Conservation (phyloP, 2,329 filamentous ascomycete species). For the Cercospora brassicicola region DNA sequence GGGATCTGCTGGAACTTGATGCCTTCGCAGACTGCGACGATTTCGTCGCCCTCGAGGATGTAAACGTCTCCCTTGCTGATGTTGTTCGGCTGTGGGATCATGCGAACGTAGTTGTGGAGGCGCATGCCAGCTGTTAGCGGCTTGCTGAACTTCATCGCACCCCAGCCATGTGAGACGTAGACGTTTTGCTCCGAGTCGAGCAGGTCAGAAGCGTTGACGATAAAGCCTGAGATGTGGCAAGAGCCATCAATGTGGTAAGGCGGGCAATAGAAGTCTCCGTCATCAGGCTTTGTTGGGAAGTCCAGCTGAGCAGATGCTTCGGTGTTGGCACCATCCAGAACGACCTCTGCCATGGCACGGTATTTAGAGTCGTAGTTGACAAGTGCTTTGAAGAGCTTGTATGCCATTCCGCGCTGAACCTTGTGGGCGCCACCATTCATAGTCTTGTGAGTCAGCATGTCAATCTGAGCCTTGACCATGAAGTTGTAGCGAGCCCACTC, state of each 20-base stretch:
- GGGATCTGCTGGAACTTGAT: conserved; percentile 68
- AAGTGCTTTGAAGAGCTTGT: conserved; percentile 67
- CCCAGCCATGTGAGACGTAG: conserved; percentile 64
- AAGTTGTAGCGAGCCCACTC: conserved; percentile 67
- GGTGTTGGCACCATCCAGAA: conserved; percentile 56
- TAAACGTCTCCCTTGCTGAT: conserved; percentile 62
- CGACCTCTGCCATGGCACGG: conserved; percentile 60
- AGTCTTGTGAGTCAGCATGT: conserved; percentile 68
- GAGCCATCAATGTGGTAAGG: conserved; percentile 62
- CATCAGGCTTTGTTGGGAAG: conserved; percentile 56
- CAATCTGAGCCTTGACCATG: conserved; percentile 56
- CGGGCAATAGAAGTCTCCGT: conserved; percentile 59
- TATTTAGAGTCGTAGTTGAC: conserved; percentile 60
- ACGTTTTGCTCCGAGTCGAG: conserved; percentile 61
- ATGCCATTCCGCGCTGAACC: conserved; percentile 72
- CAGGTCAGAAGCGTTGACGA: conserved; percentile 60
- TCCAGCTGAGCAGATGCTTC: conserved; percentile 57
- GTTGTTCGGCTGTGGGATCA: conserved; percentile 58
- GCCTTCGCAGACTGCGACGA: conserved; percentile 60
- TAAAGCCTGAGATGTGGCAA: conserved; percentile 60
- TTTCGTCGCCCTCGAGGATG: conserved; percentile 59
- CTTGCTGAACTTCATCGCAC: conserved; percentile 53
- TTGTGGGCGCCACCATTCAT: conserved; percentile 67
- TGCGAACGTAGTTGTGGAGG: conserved; percentile 63
- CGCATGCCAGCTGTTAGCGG: conserved; percentile 50